Evolutionary conservation across 768 basidiomycete species (phyloP).

Genomic region (Cyclocybe aegerita): DNA sequence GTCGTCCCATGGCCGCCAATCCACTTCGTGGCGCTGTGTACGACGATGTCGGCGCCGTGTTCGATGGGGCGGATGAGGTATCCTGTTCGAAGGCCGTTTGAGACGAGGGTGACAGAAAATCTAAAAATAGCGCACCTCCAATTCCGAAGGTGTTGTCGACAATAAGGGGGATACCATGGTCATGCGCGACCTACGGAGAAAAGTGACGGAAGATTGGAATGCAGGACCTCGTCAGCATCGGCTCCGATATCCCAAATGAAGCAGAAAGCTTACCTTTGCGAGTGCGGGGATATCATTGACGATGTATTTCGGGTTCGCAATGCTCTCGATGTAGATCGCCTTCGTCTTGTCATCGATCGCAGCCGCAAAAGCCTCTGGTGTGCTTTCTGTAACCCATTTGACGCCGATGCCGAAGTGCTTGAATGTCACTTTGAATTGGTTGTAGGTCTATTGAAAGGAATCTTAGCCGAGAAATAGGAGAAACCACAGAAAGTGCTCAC

Average conservation of each 20-base stretch:
- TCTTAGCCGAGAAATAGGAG: not conserved
- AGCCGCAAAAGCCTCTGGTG: conserved; percentile 57
- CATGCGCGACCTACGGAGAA: conserved; percentile 59
- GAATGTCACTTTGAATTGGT: conserved; percentile 75
- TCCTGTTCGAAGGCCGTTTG: conserved; percentile 21
- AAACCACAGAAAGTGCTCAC: conserved; percentile 33
- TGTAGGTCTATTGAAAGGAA: conserved; percentile 51
- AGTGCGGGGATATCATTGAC: conserved; percentile 68
- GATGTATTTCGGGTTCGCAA: conserved; percentile 77
- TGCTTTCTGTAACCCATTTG: conserved; percentile 58
- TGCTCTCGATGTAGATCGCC: conserved; percentile 72
- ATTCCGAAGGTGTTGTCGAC: conserved; percentile 83
- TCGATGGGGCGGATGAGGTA: conserved; percentile 72
- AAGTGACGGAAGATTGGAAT: not conserved
- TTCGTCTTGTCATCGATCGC: conserved; percentile 80
- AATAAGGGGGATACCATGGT: conserved; percentile 70
- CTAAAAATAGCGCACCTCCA: conserved; percentile 41
- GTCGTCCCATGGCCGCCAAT: conserved; percentile 81
- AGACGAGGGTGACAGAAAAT: conserved; percentile 11
- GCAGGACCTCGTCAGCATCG: no score
- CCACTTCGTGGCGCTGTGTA: conserved; percentile 85
- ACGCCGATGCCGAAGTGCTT: conserved; percentile 66
- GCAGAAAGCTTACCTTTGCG: conserved; percentile 49
- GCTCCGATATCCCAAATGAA: not conserved
- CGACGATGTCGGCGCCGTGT: conserved; percentile 77